Conservation (phyloP, 768 basidiomycete species). For the Mycena indigotica region DNA sequence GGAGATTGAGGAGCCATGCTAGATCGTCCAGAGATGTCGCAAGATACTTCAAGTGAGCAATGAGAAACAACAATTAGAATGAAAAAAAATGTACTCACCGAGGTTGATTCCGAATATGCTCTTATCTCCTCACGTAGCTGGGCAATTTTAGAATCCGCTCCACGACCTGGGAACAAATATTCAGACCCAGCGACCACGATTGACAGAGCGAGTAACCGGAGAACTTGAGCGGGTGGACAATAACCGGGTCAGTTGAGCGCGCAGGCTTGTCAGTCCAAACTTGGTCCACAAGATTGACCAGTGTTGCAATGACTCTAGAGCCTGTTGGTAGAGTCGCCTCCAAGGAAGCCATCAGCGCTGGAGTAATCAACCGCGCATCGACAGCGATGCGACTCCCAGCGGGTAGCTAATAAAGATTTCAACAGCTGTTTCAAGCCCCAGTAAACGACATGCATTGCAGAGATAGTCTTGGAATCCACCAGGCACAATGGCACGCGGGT, state of each 20-base stretch:
- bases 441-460: conserved; percentile 8
- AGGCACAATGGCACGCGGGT: conserved; percentile 18
- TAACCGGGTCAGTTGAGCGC: conserved; percentile 49
- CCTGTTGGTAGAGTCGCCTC: conserved; percentile 38
- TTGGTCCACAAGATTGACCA: conserved; percentile 59
- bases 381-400: conserved; percentile 48
- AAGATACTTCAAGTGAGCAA: conserved; percentile 45
- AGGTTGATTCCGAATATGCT: conserved; percentile 39
- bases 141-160: conserved; percentile 54
- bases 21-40: conserved; percentile 75
- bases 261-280: conserved; percentile 57
- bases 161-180: conserved; percentile 30
- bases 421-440: not conserved
- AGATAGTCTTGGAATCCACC: conserved; percentile 24
- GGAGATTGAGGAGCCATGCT: conserved; percentile 71
- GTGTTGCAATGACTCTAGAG: conserved; percentile 54
- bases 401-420: conserved; percentile 7
- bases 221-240: conserved; percentile 51
- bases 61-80: conserved; percentile 29
- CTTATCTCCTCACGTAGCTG: conserved; percentile 52
- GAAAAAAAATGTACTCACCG: conserved; percentile 43
- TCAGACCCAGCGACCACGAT: too few species aligned
- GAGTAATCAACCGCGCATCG: conserved; percentile 58
- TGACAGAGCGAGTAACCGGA: too few species aligned
- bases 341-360: conserved; percentile 45